Percentiles rank a stretch among this genome's conserved stretches.
Conservation (phyloP, 1,284 basidiomycete species). For the Anthracocystis walkeri region DNA sequence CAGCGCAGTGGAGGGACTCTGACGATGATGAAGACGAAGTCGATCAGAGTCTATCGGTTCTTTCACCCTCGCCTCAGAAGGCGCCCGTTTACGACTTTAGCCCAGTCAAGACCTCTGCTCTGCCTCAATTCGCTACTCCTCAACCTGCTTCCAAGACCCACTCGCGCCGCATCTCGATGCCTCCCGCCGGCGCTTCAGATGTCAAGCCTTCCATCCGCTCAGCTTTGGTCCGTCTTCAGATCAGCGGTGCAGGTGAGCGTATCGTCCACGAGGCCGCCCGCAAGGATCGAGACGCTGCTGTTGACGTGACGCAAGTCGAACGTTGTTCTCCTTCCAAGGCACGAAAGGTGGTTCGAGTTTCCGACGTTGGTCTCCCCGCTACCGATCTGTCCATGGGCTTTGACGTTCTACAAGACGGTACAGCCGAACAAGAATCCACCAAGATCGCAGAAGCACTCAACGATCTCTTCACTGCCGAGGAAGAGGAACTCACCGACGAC, state of each 20-base stretch:
- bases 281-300: background rate
- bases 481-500: conserved; percentile 45
- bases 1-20: conserved; percentile 19
- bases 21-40: conserved; percentile 51
- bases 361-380: conserved; percentile 41
- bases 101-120: conserved; percentile 32
- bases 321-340: conserved; percentile 29
- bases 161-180: conserved; percentile 37
- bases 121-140: conserved; percentile 41
- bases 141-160: conserved; percentile 27
- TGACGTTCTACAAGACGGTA: conserved; percentile 24
- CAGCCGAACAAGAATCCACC: conserved; percentile 19
- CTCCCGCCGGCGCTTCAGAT: conserved; percentile 22
- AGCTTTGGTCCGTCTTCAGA: conserved; percentile 38
- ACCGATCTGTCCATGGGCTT: conserved; percentile 46
- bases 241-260: conserved; percentile 38
- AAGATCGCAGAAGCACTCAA: conserved; percentile 37
- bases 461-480: conserved; percentile 40
- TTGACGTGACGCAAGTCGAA: background rate
- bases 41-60: conserved; percentile 40
- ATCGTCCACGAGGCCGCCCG: conserved; percentile 23
- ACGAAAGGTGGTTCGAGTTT: conserved; percentile 34
- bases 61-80: conserved; percentile 21
- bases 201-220: conserved; percentile 28
- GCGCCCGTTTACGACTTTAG: conserved; percentile 22